Evolutionary conservation across 306 rosid genomes (phyloP).

Genomic region (Cajanus cajan): DNA sequence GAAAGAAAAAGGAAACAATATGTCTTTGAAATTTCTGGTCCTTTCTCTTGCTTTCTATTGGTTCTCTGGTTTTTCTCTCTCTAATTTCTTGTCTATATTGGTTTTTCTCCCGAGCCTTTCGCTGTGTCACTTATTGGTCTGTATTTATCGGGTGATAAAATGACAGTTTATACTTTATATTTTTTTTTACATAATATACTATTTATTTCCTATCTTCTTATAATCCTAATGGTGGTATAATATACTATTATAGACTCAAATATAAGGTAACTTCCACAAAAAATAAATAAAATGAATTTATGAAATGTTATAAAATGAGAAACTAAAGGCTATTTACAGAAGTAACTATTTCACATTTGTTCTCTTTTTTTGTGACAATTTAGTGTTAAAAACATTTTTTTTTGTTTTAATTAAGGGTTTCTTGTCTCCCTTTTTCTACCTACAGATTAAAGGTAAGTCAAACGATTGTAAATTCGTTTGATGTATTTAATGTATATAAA

Average conservation of each 20-base stretch:
- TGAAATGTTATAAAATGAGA: background rate
- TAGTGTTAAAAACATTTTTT: background rate
- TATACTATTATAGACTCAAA: background rate
- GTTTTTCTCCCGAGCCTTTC: slow-evolving; percentile 87
- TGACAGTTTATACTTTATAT: background rate
- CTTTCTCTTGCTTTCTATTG: slow-evolving; percentile 39
- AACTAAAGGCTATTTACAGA: background rate
- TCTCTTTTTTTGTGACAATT: background rate
- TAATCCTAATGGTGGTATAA: background rate
- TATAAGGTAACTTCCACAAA: background rate
- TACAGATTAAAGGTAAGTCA: background rate
- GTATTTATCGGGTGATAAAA: slow-evolving; percentile 32
- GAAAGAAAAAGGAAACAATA: slow-evolving; percentile 33
- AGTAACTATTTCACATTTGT: background rate
- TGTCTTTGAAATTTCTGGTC: slow-evolving; percentile 2
- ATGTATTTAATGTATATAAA: background rate
- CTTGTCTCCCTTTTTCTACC: background rate
- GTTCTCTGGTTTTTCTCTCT: slow-evolving; percentile 7
- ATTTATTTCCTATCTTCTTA: background rate
- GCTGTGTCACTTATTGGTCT: slow-evolving; percentile 57
- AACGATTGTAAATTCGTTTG: background rate
- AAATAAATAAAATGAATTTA: background rate
- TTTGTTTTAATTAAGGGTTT: background rate
- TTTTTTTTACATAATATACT: background rate
- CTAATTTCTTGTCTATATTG: slow-evolving; percentile 40